Evolutionary conservation across 2,329 filamentous ascomycete species (phyloP).

Genomic region (Hymenoscyphus linearis): DNA sequence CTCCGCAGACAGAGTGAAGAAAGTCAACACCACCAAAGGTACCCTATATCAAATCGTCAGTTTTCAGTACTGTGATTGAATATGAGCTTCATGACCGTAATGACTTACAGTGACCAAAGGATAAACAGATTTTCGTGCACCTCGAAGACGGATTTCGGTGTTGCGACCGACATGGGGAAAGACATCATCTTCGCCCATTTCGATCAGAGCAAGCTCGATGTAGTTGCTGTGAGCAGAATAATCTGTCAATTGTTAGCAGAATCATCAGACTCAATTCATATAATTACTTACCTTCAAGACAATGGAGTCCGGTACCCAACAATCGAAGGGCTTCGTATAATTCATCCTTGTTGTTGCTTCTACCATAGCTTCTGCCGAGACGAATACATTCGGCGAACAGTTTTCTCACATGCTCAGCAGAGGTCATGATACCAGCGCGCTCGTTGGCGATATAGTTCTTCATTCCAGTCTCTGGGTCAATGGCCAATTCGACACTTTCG

Average conservation of each 20-base stretch:
- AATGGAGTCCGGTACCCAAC: conserved; percentile 83
- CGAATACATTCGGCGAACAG: conserved; percentile 72
- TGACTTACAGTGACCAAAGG: conserved; percentile 69
- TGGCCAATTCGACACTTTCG: conserved; percentile 68
- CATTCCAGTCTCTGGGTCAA: conserved; percentile 71
- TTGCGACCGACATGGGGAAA: conserved; percentile 82
- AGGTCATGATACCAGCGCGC: conserved; percentile 70
- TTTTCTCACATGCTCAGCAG: conserved; percentile 67
- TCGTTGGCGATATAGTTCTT: conserved; percentile 97
- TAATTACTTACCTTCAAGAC: conserved; percentile 53
- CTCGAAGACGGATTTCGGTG: conserved; percentile 65
- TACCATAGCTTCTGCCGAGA: conserved; percentile 69
- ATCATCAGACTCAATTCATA: neutral
- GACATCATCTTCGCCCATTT: conserved; percentile 72
- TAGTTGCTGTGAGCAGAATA: conserved; percentile 95
- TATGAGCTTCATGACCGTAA: neutral
- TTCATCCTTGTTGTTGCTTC: conserved; percentile 64
- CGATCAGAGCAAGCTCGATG: conserved; percentile 78
- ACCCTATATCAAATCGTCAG: conserved; percentile 1
- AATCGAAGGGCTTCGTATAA: conserved; percentile 82
- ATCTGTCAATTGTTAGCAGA: conserved; percentile 43
- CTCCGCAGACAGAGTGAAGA: conserved; percentile 75
- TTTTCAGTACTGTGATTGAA: neutral
- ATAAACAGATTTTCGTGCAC: conserved; percentile 62
- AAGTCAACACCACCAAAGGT: conserved; percentile 96